A percentile compares a stretch with the other conserved stretches of the same genome.
phyloP scores from a whole-genome alignment of 139 green algal species.

The Chlamydomonas incerta region DNA sequence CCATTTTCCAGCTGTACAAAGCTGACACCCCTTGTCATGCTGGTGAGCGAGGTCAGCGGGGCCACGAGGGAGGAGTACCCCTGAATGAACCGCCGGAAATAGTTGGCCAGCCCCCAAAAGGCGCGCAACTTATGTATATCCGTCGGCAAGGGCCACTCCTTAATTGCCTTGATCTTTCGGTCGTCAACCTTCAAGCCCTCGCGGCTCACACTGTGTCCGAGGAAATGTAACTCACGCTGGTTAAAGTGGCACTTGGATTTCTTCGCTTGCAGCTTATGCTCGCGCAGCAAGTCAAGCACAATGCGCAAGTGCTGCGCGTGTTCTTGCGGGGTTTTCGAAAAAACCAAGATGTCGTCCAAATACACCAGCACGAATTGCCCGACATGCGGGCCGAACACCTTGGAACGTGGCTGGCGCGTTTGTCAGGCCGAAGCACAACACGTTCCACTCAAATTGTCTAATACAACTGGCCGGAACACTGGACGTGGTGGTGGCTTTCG shows the following conservation, averaged over 20 bases:
- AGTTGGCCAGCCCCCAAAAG: not conserved
- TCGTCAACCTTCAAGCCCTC: not conserved
- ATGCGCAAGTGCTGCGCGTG: slow-evolving; percentile 51
- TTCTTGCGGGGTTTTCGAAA: slow-evolving; percentile 41
- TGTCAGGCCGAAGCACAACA: slow-evolving; percentile 42
- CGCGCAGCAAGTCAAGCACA: slow-evolving; percentile 47
- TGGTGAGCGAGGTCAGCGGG: slow-evolving; percentile 49
- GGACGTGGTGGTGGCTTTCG: no score
- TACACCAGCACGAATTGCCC: slow-evolving; percentile 64
- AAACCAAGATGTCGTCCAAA: slow-evolving; percentile 68
- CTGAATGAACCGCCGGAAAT: slow-evolving; percentile 53
- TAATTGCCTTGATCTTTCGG: not conserved
- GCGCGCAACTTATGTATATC: not conserved
- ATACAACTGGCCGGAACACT: no score
- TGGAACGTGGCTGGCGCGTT: slow-evolving; percentile 40
- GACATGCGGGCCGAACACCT: slow-evolving; percentile 44
- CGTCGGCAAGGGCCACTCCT: not conserved
- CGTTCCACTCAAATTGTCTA: slow-evolving; percentile 51
- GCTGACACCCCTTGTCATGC: no score
- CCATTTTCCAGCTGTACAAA: no score
- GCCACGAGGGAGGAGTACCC: slow-evolving; percentile 50
- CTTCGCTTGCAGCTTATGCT: slow-evolving; percentile 59
- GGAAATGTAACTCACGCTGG: not conserved
- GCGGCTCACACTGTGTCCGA: not conserved
- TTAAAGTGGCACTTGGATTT: slow-evolving; percentile 59